phyloP scores from a whole-genome alignment of 2,329 filamentous ascomycete species.

The Colletotrichum tanaceti region DNA sequence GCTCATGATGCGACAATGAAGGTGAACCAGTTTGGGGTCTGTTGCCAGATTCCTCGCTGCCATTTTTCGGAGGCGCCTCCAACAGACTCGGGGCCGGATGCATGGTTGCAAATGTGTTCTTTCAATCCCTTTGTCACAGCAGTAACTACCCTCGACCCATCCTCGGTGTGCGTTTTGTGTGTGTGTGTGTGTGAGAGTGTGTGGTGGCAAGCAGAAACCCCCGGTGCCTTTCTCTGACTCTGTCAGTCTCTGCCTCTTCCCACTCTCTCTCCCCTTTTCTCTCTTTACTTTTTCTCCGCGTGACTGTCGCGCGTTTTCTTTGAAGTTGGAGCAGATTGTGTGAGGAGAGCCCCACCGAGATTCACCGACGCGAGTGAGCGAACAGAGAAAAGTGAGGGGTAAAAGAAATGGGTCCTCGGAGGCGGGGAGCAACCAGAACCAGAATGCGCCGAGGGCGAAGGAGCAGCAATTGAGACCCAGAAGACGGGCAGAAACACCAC shows the following conservation, averaged over 20 bases:
- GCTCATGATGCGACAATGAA: constrained; percentile 39
- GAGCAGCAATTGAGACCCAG: constrained; percentile 32
- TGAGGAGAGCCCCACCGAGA: constrained; percentile 41
- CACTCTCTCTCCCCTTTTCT: not conserved
- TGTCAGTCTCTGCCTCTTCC: not conserved
- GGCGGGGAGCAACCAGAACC: constrained; percentile 26
- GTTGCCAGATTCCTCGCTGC: constrained; percentile 42
- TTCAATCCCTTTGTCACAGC: constrained; percentile 38
- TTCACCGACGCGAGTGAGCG: constrained; percentile 41
- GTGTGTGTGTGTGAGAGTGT: constrained; percentile 20
- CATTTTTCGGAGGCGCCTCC: constrained; percentile 48
- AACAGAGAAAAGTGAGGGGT: constrained; percentile 40
- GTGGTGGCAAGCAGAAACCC: constrained; percentile 15
- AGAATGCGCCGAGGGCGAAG: constrained; percentile 32
- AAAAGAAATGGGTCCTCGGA: constrained; percentile 39
- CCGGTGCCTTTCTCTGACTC: not conserved
- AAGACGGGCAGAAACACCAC: constrained; percentile 14
- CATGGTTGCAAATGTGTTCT: constrained; percentile 47
- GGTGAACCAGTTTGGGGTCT: constrained; percentile 39
- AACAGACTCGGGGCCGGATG: constrained; percentile 54
- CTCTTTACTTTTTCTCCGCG: constrained; percentile 10
- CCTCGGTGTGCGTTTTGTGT: constrained; percentile 19
- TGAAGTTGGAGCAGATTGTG: constrained; percentile 40
- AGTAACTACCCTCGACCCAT: constrained; percentile 37
- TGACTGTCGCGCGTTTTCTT: constrained; percentile 28